Evolutionary conservation across 495 filamentous ascomycete genomes (phyloP).

Genomic region (Penicillium pancosmium): DNA sequence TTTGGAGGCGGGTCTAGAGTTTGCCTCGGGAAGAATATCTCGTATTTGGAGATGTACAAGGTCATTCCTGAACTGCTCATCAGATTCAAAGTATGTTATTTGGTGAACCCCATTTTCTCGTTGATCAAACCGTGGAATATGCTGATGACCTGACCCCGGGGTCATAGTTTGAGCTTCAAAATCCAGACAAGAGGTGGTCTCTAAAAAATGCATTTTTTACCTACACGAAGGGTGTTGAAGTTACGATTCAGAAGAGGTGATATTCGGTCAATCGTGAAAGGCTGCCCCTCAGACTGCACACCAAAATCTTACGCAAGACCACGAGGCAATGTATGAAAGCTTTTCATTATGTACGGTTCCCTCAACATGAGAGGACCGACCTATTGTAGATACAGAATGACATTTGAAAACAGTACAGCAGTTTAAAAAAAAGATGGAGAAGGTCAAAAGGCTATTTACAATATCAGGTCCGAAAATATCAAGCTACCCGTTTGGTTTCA

Average conservation of each 20-base stretch:
- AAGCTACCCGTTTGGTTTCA: not conserved
- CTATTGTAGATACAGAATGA: constrained; percentile 13
- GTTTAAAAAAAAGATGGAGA: not conserved
- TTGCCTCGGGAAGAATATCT: constrained; percentile 34
- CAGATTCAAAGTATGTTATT: constrained; percentile 19
- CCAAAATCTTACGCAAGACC: not conserved
- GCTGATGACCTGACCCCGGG: not conserved
- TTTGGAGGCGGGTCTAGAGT: constrained; percentile 32
- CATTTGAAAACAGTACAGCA: not conserved
- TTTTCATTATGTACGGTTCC: constrained; percentile 15
- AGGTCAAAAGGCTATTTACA: constrained; percentile 7
- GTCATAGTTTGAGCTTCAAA: constrained; percentile 1
- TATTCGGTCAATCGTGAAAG: too few relatives aligned
- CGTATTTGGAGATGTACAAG: constrained; percentile 36
- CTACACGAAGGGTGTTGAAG: constrained; percentile 5
- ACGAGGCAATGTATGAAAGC: not conserved
- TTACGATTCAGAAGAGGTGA: not conserved
- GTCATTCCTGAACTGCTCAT: constrained; percentile 25
- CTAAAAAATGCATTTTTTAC: constrained; percentile 7
- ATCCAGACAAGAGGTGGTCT: constrained; percentile 4
- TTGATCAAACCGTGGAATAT: not conserved
- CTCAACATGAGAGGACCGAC: constrained; percentile 1
- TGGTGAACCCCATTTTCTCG: not conserved
- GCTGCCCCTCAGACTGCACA: too few relatives aligned
- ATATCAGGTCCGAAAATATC: not conserved